These are phyloP conservation scores for Myxozyma mucilagina DNA, from an alignment of 805 yeast genomes.

Conservation along the genomic window DNA sequence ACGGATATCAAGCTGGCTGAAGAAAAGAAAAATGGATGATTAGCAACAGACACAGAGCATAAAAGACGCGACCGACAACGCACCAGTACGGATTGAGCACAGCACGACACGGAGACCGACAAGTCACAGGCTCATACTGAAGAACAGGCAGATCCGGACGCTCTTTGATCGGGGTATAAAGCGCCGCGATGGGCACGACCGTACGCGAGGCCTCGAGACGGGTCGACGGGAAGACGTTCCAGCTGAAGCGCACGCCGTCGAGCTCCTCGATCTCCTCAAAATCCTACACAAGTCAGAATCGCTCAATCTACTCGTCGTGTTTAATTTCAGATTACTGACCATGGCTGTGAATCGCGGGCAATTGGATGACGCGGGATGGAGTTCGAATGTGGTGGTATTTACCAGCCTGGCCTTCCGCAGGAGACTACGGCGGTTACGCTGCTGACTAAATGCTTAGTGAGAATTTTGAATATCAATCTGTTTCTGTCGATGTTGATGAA, in stretches of 20 bases:
- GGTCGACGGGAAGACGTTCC: slow-evolving; percentile 88
- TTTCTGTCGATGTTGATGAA: too few species aligned
- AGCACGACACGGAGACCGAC: slow-evolving; percentile 80
- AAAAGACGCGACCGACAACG: slow-evolving; percentile 15
- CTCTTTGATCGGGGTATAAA: slow-evolving; percentile 89
- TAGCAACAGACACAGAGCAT: neutral
- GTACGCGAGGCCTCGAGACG: slow-evolving; percentile 86
- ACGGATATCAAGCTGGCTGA: slow-evolving; percentile 65
- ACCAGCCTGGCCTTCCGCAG: slow-evolving; percentile 11
- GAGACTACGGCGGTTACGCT: neutral
- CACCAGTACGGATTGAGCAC: slow-evolving; percentile 81
- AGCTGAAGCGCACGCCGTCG: slow-evolving; percentile 70
- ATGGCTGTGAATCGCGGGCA: neutral
- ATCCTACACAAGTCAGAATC: slow-evolving; percentile 40
- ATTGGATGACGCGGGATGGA: neutral
- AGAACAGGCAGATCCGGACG: slow-evolving; percentile 76
- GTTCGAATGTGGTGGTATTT: neutral
- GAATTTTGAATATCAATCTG: too few species aligned
- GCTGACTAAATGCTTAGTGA: too few species aligned
- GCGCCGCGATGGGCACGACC: slow-evolving; percentile 90
- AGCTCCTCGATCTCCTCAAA: slow-evolving; percentile 61
- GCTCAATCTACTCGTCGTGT: neutral
- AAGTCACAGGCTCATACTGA: slow-evolving; percentile 80
- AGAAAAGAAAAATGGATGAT: neutral
- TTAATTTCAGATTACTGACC: neutral